These are phyloP conservation scores for Linnemannia elongata DNA, from an alignment of 192 early-diverging fungal genomes.

Conservation along the genomic window DNA sequence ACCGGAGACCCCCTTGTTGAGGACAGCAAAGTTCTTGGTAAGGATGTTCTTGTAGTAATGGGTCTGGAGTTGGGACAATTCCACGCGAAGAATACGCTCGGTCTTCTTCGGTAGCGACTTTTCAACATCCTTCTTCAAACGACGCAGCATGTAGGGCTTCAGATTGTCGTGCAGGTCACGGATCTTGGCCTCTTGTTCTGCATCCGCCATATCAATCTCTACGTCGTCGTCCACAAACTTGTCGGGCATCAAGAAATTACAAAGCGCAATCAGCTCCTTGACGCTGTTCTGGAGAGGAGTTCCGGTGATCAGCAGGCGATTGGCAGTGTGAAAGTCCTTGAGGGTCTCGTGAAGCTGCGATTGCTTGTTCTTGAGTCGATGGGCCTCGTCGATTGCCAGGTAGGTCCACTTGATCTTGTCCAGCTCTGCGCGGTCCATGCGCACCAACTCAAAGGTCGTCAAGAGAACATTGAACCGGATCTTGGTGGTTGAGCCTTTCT, in stretches of 20 bases:
- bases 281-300: conserved; percentile 99
- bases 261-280: conserved; percentile 91
- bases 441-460: conserved; percentile 95
- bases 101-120: conserved; percentile 96
- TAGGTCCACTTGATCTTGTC: conserved; percentile 92
- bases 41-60: conserved; percentile 96
- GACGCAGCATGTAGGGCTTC: conserved; percentile 92
- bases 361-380: conserved; percentile 95
- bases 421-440: conserved; percentile 89
- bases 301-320: conserved; percentile 96
- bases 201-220: conserved; percentile 80
- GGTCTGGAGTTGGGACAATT: conserved; percentile 89
- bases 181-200: conserved; percentile 87
- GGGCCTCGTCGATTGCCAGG: conserved; percentile 97
- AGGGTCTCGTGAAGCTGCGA: conserved; percentile 96
- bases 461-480: conserved; percentile 93
- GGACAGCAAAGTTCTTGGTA: conserved; percentile 91
- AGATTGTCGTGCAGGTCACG: conserved; percentile 85
- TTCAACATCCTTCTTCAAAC: conserved; percentile 99
- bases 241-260: conserved; percentile 95
- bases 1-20: conserved; percentile 80
- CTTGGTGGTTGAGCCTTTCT: conserved; percentile 62
- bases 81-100: conserved; percentile 95
- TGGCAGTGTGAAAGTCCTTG: conserved; percentile 87
- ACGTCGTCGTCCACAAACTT: conserved; percentile 87